Base-by-base conservation (phyloP, 2,329 filamentous ascomycete species). In the Colletotrichum godetiae region DNA sequence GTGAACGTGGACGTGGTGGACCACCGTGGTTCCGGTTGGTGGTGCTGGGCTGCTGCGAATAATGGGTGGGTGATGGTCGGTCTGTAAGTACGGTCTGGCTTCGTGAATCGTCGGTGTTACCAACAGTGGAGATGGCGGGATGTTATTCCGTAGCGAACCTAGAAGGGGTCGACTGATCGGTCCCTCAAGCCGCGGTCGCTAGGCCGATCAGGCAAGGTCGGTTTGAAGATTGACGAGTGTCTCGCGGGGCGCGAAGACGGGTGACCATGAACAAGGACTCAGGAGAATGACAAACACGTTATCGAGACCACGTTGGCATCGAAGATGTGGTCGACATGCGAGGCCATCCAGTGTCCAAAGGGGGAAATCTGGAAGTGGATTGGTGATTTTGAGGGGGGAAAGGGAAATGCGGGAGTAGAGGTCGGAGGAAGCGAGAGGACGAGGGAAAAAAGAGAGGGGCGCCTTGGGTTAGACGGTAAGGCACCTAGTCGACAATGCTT, bases 231-330 rank as follows among this genome's bases (percentile, higher is more conserved):
- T 59, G 75, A 74, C 66, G 67, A 72, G 73, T 67, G 70, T 69
- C 69, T 71, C 61, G 70, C 69, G 57, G 67, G 49, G 65, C 65
- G 56, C 27, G 37, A 73, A 24, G 56, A 56, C 60, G 67, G 67
- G 33, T 37, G 67, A 68, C 69, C 75, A 75, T 77, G 59, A 76
- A 77, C 64, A 37, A 46, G 60, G 67, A 29, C 15, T 49, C 68
- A 15, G 13, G 5, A 42, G 59, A 66, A 68, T 31, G 68, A 61
- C 29, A 46, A 52, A 71, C 55, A 59, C 37, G 55, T 68, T 29
- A 55, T 67, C 49, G 46, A 46, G 53, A 52, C 68, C 72, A 73
- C 63, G 60, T 58, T 64, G 63, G 62, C 31, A 64, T 66, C 65
- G 73, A 68, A 57, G 52, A 58, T 24, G 56, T 56, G 42, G 15